Evolutionary conservation across 257 asterid genomes (phyloP), one percentile per base, ranked within the genome.

Genomic region (Eucommia ulmoides): DNA sequence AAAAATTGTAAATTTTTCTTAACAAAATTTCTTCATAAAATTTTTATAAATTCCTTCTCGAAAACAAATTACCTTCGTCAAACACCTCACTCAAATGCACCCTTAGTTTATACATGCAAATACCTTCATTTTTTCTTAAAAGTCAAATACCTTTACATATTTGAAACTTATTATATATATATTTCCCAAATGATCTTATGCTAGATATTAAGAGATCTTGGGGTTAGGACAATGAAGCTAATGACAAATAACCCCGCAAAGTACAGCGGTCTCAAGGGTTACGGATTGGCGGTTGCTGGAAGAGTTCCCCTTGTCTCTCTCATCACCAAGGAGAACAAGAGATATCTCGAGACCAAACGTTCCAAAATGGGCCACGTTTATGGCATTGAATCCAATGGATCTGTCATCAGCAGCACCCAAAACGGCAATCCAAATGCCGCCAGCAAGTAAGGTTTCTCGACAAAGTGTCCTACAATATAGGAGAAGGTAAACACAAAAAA

Each of bases 201-300:
- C 16, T 80, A 91, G 99, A 91, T 91, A 19, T 61, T 91, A 53
- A 67, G 96, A 63, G 99, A 86, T 77, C 94, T 91, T 56, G 99
- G 99, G 7, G 96, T 91, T 22, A 65, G 89, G 68, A 91, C 98
- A 0, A 91, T 91, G 99, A 83, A 71, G 68, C 63, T 91, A 75
- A 83, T 91, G 98, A 91, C 98, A 1, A 91, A 91, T 76, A 91
- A 91, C 61, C 99, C 99, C 41, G 80, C 96, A 19, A 91, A 86
- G 73, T 91, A 86, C 68, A 65, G 65, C 2, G 96, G 99, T 54
- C 85, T 91, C 33, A 86, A 86, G 69, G 99, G 99, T 19, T 91
- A 91, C 33, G 96, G 99, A 19, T 55, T 91, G 66, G 81, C 92
- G 5, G 77, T 91, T 60, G 66, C 80, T 5, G 99, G 93, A 6